Evolutionary conservation across 495 filamentous ascomycete species (phyloP), one percentile per base, ranked within the genome.

Genomic region (Xylaria nigripes): DNA sequence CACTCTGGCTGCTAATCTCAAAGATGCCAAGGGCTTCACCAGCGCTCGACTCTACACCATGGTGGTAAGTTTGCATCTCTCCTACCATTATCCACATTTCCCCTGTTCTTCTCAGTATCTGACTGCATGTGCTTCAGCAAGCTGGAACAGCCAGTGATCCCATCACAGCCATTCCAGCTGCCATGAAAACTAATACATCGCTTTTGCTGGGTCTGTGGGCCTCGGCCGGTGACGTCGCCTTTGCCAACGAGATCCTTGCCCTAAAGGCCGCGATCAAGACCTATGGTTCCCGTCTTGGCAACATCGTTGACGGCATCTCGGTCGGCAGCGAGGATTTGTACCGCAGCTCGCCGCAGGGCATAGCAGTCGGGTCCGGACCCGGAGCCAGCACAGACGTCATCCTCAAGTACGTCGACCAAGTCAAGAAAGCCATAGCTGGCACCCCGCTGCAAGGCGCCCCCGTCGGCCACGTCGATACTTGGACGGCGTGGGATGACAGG

Each of bases 281-380:
- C 50, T 87, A 89, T 66, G 85, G 85, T 21, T 67, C 70, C 3
- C 64, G 67, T 22, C 81, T 94, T 66, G 70, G 76, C 58, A 68
- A 75, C 52, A 72, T 86, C 41, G 80, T 95, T 30, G 85, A 78
- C 50, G 90, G 88, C 70, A 91, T 95, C 74, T 91, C 90, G 3
- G 88, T 96, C 50, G 91, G 89, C 53, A 87, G 82, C 67, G 91
- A 95, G 78, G 87, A 94, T 69, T 76, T 95, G 4, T 95, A 96
- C 81, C 84, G 90, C 54, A 80, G 77, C 75, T 85, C 85, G 2
- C 76, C 79, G 22, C 79, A 76, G 24, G 75, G 72, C 45, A 67
- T 73, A 43, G 62, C 49, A 21, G 68, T 70, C 41, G 51, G 64
- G 7, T 72, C 73, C 38, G 67, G 74, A 32, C 57, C 70, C 27